phyloP scores from a whole-genome alignment of 75 land plant genomes.

The Cryptomeria japonica region DNA sequence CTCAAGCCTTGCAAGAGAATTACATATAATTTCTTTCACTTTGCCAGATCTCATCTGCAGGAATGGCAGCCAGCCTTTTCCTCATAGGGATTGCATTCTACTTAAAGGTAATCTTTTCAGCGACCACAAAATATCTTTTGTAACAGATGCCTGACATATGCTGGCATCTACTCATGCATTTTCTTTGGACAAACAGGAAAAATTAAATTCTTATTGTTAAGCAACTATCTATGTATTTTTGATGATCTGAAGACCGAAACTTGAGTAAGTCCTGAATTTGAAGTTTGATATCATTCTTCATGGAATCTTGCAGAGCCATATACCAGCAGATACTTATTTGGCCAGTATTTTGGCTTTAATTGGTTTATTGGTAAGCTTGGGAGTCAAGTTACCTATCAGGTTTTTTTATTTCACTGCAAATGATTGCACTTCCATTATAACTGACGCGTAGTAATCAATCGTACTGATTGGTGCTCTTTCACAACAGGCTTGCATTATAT shows the following conservation, averaged over 20 bases:
- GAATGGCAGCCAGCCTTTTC: constrained; percentile 70
- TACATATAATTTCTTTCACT: neutral
- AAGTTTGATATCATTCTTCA: neutral
- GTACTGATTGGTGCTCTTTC: neutral
- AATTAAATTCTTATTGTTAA: neutral
- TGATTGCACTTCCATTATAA: neutral
- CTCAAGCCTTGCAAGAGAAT: neutral
- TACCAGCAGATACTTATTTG: neutral
- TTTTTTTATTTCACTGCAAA: neutral
- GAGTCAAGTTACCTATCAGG: neutral
- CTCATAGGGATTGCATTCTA: constrained; percentile 76
- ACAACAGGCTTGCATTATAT: constrained; percentile 34
- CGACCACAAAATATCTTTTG: too few relatives aligned
- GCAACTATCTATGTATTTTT: neutral
- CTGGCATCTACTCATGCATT: constrained; percentile 21
- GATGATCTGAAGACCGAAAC: neutral
- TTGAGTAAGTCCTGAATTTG: neutral
- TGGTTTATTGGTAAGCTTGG: neutral
- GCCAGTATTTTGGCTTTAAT: neutral
- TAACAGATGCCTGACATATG: neutral
- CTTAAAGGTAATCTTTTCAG: constrained; percentile 49
- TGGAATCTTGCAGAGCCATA: neutral
- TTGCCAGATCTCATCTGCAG: constrained; percentile 67
- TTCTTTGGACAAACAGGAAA: neutral
- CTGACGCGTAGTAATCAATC: neutral